Conservation (phyloP, 1,139 yeast genomes). For the Geotrichum australiense region DNA sequence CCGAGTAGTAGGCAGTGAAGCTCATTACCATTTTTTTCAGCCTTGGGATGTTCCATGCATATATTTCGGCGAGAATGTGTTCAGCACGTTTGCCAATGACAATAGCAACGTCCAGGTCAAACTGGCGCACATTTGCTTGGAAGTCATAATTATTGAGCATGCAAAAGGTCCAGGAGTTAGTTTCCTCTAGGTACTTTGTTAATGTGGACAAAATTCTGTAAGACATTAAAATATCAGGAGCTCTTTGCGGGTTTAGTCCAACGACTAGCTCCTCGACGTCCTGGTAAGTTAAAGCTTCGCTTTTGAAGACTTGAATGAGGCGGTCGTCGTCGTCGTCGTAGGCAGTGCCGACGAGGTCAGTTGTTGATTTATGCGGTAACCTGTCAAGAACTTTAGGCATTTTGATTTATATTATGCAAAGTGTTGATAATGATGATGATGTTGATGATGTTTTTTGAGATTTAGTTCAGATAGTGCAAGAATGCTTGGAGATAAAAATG, state of each 20-base stretch:
- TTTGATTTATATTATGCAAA: too few species aligned
- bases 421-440: too few species aligned
- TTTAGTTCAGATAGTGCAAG: too few species aligned
- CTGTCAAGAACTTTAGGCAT: too few species aligned
- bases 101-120: slow-evolving; percentile 33
- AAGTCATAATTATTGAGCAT: slow-evolving; percentile 29
- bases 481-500: too few species aligned
- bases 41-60: slow-evolving; percentile 30
- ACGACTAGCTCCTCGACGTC: slow-evolving; percentile 28
- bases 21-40: slow-evolving; percentile 29
- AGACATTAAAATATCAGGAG: slow-evolving; percentile 29
- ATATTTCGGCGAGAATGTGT: slow-evolving; percentile 27
- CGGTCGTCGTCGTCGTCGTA: slow-evolving; percentile 23
- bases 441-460: too few species aligned
- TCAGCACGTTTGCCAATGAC: slow-evolving; percentile 29
- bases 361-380: too few species aligned
- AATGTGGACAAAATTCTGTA: slow-evolving; percentile 28
- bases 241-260: slow-evolving; percentile 24
- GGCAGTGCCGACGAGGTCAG: not conserved
- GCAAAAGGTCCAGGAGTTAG: slow-evolving; percentile 30
- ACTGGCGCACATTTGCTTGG: slow-evolving; percentile 27
- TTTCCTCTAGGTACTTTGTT: slow-evolving; percentile 27
- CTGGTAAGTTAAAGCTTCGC: slow-evolving; percentile 21
- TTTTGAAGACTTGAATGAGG: slow-evolving; percentile 26
- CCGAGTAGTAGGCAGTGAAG: slow-evolving; percentile 26